Conservation (phyloP, 2,329 filamentous ascomycete species). For the Sporothrix euskadiensis region DNA sequence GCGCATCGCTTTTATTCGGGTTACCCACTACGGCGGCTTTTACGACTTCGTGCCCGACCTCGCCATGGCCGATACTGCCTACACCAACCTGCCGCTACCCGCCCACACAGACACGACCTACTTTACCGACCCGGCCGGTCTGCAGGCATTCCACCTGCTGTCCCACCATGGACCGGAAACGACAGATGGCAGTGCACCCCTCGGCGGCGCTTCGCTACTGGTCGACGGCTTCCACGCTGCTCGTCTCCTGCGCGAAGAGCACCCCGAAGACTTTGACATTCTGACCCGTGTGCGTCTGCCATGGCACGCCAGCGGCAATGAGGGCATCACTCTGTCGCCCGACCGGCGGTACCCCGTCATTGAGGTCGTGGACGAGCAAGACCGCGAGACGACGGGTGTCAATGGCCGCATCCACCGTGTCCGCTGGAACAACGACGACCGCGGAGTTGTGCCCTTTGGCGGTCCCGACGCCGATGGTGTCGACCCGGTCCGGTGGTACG, state of each 20-base stretch:
- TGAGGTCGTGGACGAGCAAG: slow-evolving; percentile 51
- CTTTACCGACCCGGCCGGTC: slow-evolving; percentile 85
- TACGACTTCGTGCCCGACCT: slow-evolving; percentile 88
- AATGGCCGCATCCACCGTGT: slow-evolving; percentile 54
- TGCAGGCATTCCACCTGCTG: slow-evolving; percentile 91
- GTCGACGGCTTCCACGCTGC: slow-evolving; percentile 85
- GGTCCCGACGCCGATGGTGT: slow-evolving; percentile 39
- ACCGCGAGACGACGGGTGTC: slow-evolving; percentile 20
- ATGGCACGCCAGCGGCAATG: slow-evolving; percentile 87
- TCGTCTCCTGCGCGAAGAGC: slow-evolving; percentile 54
- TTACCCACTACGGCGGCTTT: slow-evolving; percentile 83
- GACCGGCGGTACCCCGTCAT: slow-evolving; percentile 71
- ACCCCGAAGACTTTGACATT: slow-evolving; percentile 56
- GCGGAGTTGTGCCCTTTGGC: slow-evolving; percentile 65
- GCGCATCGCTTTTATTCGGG: slow-evolving; percentile 80
- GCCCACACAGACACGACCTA: slow-evolving; percentile 96
- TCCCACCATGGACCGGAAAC: slow-evolving; percentile 64
- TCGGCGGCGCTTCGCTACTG: slow-evolving; percentile 76
- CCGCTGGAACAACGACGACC: slow-evolving; percentile 92
- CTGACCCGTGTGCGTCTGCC: slow-evolving; percentile 62
- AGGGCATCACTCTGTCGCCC: slow-evolving; percentile 77
- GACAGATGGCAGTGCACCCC: neutral
- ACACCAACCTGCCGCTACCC: slow-evolving; percentile 78
- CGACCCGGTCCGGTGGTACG: slow-evolving; percentile 68
- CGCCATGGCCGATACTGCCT: slow-evolving; percentile 84